These are phyloP conservation scores for Singerocomus inundabilis DNA, from an alignment of 1,284 basidiomycete genomes.

Conservation along the genomic window DNA sequence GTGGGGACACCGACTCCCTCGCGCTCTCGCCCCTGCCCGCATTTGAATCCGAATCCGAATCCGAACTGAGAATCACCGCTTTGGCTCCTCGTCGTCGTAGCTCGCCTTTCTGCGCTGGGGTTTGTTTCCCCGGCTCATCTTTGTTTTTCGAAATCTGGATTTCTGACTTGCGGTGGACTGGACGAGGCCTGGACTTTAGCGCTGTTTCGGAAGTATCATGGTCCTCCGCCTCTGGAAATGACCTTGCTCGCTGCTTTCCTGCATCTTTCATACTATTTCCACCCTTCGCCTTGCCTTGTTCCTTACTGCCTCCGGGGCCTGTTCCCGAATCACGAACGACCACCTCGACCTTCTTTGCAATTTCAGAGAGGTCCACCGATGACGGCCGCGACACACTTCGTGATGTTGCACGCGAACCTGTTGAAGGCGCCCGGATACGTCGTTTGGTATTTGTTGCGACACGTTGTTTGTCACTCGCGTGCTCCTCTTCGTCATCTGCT, in stretches of 20 bases:
- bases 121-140: background rate
- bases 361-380: background rate
- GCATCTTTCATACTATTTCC: background rate
- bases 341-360: conserved; percentile 24
- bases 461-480: background rate
- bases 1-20: conserved; percentile 14
- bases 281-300: background rate
- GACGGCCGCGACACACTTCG: conserved; percentile 12
- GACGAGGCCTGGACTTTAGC: background rate
- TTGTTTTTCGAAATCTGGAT: background rate
- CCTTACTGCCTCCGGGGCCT: background rate
- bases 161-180: conserved; percentile 1
- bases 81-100: background rate
- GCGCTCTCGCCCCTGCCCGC: background rate
- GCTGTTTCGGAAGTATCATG: background rate
- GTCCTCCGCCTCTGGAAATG: background rate
- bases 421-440: background rate
- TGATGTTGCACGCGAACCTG: background rate
- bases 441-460: background rate
- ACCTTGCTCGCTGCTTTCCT: background rate
- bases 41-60: conserved; percentile 1
- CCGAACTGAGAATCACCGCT: background rate
- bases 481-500: conserved; percentile 11
- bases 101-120: background rate
- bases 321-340: conserved; percentile 6